Base-by-base conservation (phyloP, 140 eudicot species). In the Erigeron philadelphicus region DNA sequence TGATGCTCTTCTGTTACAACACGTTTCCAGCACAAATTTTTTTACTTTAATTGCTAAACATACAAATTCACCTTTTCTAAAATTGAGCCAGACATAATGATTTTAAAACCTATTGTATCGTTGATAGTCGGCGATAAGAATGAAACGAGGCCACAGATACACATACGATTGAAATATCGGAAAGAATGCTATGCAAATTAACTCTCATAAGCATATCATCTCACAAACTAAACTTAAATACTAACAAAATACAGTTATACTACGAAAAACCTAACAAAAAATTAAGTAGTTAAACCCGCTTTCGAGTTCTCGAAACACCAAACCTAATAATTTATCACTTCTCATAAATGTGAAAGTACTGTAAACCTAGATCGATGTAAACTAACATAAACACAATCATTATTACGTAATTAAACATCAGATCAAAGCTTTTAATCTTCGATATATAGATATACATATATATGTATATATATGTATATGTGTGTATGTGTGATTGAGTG, bases 401-500 rank as follows among this genome's bases (percentile, higher is more conserved):
- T 61, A 46, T 7, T 7, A 25, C 12, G 23, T 13, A 35, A 15
- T 56, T 64, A 47, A 64, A 17, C 54, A 58, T 40, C 63, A 77
- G 76, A 71, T 70, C 81, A 64, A 52, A 66, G 13, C 17, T 47
- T 41, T 4, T 38, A 72, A 76, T 62, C 50, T 45, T 23, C 21
- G 56, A 55, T 12, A 52, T 7, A 16, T 9, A 16, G 10, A 16
- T 7, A 3, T n/a, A 50, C 1, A 52, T 7, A 16, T 9, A 16
- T 21, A 15, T 6, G 3, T 13, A 49, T 7, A 52, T 3, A 49
- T 49, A 50, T 1, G 4, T 48, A 2, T 12, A n/a, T 47, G 68
- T 35, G 38, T 18, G 74, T 4, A 54, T 9, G 56, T 4, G 60
- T 5, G 66, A 54, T 31, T 31, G 38, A 31, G 38, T 49, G 67